Evolutionary conservation across 2,329 filamentous ascomycete genomes (phyloP).

Genomic region (Claviceps maximensis): DNA sequence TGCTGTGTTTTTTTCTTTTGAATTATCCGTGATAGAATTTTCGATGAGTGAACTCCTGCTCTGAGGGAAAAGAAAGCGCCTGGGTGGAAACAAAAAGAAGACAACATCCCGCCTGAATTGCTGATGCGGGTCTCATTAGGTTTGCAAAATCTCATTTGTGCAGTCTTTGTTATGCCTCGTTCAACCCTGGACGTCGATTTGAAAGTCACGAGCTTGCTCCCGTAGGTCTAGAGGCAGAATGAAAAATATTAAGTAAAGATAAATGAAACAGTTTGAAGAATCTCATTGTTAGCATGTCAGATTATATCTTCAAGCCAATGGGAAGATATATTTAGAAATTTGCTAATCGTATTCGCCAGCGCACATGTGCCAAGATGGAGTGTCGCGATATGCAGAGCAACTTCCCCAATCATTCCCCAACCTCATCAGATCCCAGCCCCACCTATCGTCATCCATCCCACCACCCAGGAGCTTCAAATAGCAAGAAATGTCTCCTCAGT

Average conservation of each 20-base stretch:
- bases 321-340: background rate
- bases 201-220: background rate
- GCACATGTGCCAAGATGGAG: background rate
- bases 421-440: background rate
- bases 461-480: background rate
- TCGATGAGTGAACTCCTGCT: background rate
- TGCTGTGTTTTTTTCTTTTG: background rate
- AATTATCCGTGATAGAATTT: background rate
- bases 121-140: background rate
- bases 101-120: background rate
- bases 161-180: background rate
- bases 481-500: constrained; percentile 3
- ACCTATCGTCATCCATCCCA: constrained; percentile 5
- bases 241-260: background rate
- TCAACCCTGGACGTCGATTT: too few relatives aligned
- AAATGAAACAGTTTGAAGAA: background rate
- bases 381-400: background rate
- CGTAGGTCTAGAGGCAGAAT: background rate
- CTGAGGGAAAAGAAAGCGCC: too few relatives aligned
- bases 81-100: too few relatives aligned
- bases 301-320: background rate
- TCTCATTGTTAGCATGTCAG: background rate
- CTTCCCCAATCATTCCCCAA: background rate
- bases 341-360: background rate
- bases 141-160: background rate